Base-by-base conservation (phyloP, 2,329 filamentous ascomycete genomes). In the Cytospora chrysosperma region DNA sequence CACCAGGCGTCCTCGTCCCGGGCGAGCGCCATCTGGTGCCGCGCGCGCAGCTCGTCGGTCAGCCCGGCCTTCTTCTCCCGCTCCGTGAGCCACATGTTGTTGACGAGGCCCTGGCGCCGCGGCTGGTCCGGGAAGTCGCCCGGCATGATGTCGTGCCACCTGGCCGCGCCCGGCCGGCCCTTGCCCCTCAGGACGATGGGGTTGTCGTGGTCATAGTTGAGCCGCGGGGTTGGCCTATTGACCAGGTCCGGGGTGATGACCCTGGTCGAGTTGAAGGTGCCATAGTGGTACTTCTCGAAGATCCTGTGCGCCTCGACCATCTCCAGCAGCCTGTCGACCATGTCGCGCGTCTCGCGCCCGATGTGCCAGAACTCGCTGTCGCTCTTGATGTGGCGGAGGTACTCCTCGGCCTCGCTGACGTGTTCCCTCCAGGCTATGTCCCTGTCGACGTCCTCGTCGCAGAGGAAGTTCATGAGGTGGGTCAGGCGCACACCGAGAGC, bases 381-480 rank as follows among this genome's bases (percentile, higher is more conserved):
- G 5, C 51, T 43, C 24, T 68, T 61, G 17, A 80, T 69, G 66
- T 76, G 72, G 8, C 72, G 59, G 30, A 83, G 71, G 68, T 81
- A 82, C 28, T 74, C 69, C 21, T 69, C 68, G 15, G 80, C 69
- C 61, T 75, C 76, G 24, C 65, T 69, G 9, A 77, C 70, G 57
- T 77, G 76, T 13, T 65, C 55, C 1, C 75, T 68, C 75, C 81
- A 84, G 51, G 73, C 67, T 1, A 73, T 52, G 62, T 75, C 77
- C 19, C 78, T 75, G 62, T 79, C 75, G 7, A 72, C 68, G 66
- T 85, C 81, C 65, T 82, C 77, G 32, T 83, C 80, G 4, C 76
- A 69, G 26, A 86, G 77, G 65, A 82, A 86, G 66, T 78, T 79
- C 47, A 70, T 66, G n/a, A 72, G 63, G 43, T 74, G 70, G 47